Conservation (phyloP, 208 protist species). For the Naegleria lovaniensis region DNA sequence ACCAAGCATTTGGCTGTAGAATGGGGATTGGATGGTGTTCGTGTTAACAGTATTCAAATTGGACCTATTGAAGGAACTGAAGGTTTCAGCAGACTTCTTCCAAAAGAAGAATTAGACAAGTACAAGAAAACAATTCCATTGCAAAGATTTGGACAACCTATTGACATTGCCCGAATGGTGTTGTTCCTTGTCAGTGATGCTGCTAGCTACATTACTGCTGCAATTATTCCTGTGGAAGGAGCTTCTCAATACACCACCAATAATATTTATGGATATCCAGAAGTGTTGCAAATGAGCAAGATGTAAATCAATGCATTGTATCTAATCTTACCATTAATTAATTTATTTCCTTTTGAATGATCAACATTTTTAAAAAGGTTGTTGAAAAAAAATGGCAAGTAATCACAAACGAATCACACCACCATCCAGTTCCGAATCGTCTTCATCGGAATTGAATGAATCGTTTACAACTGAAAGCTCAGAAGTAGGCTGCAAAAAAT, state of each 20-base stretch:
- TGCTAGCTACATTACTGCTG: constrained; percentile 30
- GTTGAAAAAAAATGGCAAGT: too few species aligned
- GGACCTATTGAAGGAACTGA: constrained; percentile 43
- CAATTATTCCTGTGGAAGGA: constrained; percentile 36
- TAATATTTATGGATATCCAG: too few species aligned
- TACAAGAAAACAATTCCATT: constrained; percentile 26
- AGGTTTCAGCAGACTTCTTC: constrained; percentile 19
- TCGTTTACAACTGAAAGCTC: too few species aligned
- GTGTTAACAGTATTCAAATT: constrained; percentile 35
- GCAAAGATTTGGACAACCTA: neutral
- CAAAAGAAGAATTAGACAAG: neutral
- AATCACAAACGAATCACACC: too few species aligned
- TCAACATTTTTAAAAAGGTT: too few species aligned
- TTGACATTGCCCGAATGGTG: constrained; percentile 26
- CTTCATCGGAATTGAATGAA: too few species aligned
- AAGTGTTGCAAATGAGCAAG: too few species aligned
- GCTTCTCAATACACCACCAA: neutral
- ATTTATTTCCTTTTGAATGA: too few species aligned
- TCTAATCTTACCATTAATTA: too few species aligned
- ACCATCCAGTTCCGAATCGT: too few species aligned
- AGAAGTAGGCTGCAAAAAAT: too few species aligned
- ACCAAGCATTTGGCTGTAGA: constrained; percentile 37
- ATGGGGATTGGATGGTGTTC: constrained; percentile 37
- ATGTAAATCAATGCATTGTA: too few species aligned
- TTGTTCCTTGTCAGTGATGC: constrained; percentile 30